These are phyloP conservation scores for Saccharum hybrid DNA, from an alignment of 202 grass and related monocot genomes.

Conservation along the genomic window DNA sequence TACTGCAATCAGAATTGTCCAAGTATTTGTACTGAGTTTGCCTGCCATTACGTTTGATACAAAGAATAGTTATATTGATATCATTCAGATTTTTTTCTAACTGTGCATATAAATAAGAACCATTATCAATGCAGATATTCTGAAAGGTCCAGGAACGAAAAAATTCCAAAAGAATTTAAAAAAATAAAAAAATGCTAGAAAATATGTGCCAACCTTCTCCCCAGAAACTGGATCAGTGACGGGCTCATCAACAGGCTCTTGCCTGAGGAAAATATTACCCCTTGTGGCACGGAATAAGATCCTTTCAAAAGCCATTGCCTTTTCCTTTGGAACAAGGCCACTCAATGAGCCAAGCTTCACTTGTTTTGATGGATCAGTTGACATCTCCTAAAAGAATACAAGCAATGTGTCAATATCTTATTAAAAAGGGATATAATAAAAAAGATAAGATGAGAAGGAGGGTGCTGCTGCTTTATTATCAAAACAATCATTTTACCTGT, in stretches of 20 bases:
- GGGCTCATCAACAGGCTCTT: conserved; percentile 81
- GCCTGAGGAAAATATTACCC: conserved; percentile 92
- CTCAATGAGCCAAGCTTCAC: conserved; percentile 83
- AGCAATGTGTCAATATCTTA: conserved; percentile 20
- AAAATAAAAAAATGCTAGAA: conserved; percentile 9
- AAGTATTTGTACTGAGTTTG: not conserved
- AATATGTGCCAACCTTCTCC: conserved; percentile 69
- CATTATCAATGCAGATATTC: conserved; percentile 7
- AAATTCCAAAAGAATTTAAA: conserved; percentile 12
- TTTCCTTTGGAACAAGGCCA: conserved; percentile 98
- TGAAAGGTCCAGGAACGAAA: not conserved
- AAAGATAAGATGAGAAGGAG: not conserved
- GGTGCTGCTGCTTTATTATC: conserved; percentile 8
- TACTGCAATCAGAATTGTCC: not conserved
- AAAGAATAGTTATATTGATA: conserved; percentile 18
- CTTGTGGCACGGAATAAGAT: conserved; percentile 94
- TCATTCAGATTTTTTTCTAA: conserved; percentile 6
- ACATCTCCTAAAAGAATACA: conserved; percentile 64
- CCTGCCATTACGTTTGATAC: conserved; percentile 2
- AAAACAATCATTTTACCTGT: conserved; percentile 60
- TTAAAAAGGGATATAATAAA: conserved; percentile 21
- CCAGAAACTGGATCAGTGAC: conserved; percentile 88
- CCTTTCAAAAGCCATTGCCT: conserved; percentile 92
- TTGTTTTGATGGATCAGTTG: conserved; percentile 88
- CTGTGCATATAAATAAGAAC: conserved; percentile 2